These are phyloP conservation scores for Angomonas deanei DNA, from an alignment of 208 protist species.

Conservation along the genomic window DNA sequence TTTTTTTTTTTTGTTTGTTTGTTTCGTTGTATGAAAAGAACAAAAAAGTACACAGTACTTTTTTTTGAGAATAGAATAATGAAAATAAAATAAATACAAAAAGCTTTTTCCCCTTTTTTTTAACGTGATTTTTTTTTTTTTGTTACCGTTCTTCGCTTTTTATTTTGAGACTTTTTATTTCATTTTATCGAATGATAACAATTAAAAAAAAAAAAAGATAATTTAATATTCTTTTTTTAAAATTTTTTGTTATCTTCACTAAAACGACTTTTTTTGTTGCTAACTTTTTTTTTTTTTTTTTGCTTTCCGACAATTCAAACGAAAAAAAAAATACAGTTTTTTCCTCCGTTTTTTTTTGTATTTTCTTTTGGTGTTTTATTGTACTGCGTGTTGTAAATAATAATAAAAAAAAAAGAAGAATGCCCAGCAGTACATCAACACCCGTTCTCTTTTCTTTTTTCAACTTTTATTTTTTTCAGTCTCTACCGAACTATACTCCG, in stretches of 20 bases:
- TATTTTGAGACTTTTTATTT: no score
- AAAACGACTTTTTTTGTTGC: not conserved
- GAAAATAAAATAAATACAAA: no score
- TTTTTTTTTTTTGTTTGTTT: no score
- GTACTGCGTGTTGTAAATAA: not conserved
- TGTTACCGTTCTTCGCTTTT: no score
- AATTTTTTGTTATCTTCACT: not conserved
- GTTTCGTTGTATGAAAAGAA: no score
- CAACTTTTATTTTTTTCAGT: not conserved
- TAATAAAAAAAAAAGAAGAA: not conserved
- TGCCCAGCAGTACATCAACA: not conserved
- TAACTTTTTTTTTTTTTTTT: not conserved
- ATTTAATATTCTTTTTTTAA: not conserved
- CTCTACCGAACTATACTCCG: no score
- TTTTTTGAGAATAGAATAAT: no score
- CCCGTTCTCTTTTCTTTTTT: not conserved
- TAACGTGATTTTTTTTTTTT: no score
- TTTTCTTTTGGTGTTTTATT: not conserved
- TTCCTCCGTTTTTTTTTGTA: not conserved
- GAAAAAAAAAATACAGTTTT: not conserved
- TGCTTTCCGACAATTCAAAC: slow-evolving; percentile 1
- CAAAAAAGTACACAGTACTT: no score
- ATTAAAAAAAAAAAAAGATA: slow-evolving; percentile 1
- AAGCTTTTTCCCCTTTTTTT: no score
- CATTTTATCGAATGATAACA: no score